Evolutionary conservation across 768 basidiomycete species (phyloP).

Genomic region (Arthromyces matolae): DNA sequence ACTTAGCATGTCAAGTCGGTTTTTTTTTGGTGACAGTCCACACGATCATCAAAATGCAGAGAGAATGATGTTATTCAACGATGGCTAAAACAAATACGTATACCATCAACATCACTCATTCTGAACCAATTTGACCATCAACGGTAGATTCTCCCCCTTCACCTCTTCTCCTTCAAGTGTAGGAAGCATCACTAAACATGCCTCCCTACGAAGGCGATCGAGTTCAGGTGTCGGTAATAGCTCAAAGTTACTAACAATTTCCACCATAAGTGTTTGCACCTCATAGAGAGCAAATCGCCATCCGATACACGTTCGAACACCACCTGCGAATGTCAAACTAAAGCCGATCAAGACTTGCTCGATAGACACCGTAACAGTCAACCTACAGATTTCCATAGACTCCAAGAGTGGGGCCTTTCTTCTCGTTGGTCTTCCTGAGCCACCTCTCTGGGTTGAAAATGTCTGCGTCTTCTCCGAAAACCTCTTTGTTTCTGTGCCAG

Average conservation of each 20-base stretch:
- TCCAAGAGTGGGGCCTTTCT: constrained; percentile 37
- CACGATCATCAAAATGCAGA: too few species aligned
- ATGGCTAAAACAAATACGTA: not conserved
- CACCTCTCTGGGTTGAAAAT: constrained; percentile 55
- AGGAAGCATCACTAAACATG: constrained; percentile 46
- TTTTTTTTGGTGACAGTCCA: too few species aligned
- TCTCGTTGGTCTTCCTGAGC: constrained; percentile 35
- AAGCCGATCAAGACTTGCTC: not conserved
- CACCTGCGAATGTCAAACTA: constrained; percentile 47
- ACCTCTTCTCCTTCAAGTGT: constrained; percentile 42
- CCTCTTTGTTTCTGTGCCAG: constrained; percentile 35
- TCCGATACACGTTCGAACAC: constrained; percentile 45
- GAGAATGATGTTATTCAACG: constrained; percentile 4
- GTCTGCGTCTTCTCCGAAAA: constrained; percentile 58
- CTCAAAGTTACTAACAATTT: constrained; percentile 58
- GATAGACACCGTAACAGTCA: too few species aligned
- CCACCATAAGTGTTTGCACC: constrained; percentile 53
- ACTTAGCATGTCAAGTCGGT: constrained; percentile 15
- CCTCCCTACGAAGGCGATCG: constrained; percentile 38
- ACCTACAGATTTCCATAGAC: constrained; percentile 48
- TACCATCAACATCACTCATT: constrained; percentile 11
- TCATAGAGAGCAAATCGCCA: constrained; percentile 55
- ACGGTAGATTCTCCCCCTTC: constrained; percentile 43
- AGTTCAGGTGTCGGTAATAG: constrained; percentile 41
- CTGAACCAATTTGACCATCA: constrained; percentile 35